Percentiles rank a stretch among this genome's conserved stretches.
These are phyloP conservation scores for Tremellales sp. DNA, from an alignment of 1,284 basidiomycete genomes.

Conservation along the genomic window DNA sequence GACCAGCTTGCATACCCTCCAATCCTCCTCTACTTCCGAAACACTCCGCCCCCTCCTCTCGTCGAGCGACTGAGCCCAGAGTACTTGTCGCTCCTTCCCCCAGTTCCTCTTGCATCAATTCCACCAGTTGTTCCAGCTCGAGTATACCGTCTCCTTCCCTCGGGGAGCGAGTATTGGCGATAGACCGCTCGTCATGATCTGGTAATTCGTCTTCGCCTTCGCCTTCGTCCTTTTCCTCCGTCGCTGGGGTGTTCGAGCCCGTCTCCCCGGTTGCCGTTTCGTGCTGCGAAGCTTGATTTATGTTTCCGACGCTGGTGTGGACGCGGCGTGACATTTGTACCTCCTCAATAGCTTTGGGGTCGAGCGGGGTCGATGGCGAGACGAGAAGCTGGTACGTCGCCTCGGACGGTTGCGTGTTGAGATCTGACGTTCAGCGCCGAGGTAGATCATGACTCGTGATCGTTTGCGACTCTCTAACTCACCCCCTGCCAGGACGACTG, in stretches of 20 bases:
- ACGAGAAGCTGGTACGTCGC: conserved; percentile 75
- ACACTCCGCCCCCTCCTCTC: conserved; percentile 27
- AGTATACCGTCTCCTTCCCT: conserved; percentile 67
- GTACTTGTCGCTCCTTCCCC: conserved; percentile 29
- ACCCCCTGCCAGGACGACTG: conserved; percentile 81
- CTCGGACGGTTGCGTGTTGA: conserved; percentile 86
- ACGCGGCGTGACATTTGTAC: conserved; percentile 70
- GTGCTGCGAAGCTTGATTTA: conserved; percentile 17
- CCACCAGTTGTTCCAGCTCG: conserved; percentile 58
- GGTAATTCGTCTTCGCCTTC: conserved; percentile 62
- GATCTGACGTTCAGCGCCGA: conserved; percentile 58
- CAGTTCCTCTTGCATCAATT: conserved; percentile 52
- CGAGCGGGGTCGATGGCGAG: conserved; percentile 57
- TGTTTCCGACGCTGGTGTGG: conserved; percentile 68
- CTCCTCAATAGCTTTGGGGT: conserved; percentile 55
- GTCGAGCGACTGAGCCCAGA: conserved; percentile 33
- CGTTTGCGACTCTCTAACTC: conserved; percentile 9
- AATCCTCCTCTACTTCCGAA: conserved; percentile 56
- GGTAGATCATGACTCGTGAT: conserved; percentile 1
- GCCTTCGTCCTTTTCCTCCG: conserved; percentile 56
- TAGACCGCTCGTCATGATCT: conserved; percentile 56
- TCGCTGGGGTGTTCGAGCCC: conserved; percentile 56
- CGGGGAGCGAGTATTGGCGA: conserved; percentile 70
- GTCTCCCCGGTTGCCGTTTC: conserved; percentile 57
- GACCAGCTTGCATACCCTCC: conserved; percentile 52